Conservation (phyloP, 805 yeast species). For the Yamadazyma philogaea region DNA sequence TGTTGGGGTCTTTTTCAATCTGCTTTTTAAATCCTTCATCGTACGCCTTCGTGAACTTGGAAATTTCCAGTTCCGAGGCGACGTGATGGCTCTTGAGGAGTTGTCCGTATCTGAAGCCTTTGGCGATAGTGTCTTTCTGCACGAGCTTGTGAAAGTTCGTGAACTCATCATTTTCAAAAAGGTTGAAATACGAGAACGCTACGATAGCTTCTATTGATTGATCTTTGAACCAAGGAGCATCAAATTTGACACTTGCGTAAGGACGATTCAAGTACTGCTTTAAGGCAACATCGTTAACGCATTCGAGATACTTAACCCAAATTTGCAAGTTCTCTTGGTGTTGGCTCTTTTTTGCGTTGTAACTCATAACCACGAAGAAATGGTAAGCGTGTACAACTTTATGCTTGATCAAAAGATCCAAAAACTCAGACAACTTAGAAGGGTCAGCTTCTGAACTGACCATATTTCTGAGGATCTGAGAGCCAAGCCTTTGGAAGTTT, state of each 20-base stretch:
- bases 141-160: conserved; percentile 23
- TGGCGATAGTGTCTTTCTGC: neutral
- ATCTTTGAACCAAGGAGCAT: conserved; percentile 4
- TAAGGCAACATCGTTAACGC: conserved; percentile 4
- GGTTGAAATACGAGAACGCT: conserved; percentile 33
- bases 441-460: conserved; percentile 8
- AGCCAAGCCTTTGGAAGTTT: conserved; percentile 28
- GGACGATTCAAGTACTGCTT: neutral
- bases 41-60: conserved; percentile 8
- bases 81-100: conserved; percentile 2
- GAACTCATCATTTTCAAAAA: conserved; percentile 21
- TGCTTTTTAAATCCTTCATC: neutral
- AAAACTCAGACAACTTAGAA: conserved; percentile 14
- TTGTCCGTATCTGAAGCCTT: neutral
- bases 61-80: conserved; percentile 3
- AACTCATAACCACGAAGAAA: conserved; percentile 22
- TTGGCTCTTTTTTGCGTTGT: conserved; percentile 17
- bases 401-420: conserved; percentile 28
- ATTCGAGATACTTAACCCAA: conserved; percentile 36
- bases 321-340: conserved; percentile 25
- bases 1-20: conserved; percentile 25
- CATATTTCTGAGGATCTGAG: conserved; percentile 10
- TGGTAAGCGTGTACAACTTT: conserved; percentile 34
- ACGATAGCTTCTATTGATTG: conserved; percentile 20
- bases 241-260: neutral